A percentile compares a stretch with the other conserved stretches of the same genome.
phyloP scores from a whole-genome alignment of 2,329 filamentous ascomycete species.

The Alternaria dauci region DNA sequence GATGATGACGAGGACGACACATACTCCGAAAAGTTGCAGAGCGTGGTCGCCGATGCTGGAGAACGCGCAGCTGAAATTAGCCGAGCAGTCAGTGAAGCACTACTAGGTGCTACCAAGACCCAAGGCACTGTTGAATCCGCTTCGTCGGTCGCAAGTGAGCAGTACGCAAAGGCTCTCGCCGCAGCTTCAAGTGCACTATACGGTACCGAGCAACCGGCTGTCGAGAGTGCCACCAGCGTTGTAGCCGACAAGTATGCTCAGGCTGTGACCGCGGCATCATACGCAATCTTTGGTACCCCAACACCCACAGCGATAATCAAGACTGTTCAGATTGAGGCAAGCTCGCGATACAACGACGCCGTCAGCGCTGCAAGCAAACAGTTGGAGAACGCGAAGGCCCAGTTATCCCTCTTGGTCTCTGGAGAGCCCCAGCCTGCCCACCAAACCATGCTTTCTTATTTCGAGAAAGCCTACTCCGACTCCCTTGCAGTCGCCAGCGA shows the following conservation, averaged over 20 bases:
- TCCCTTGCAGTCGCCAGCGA: constrained; percentile 70
- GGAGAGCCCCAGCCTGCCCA: constrained; percentile 75
- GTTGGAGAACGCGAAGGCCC: constrained; percentile 71
- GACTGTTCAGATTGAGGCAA: constrained; percentile 59
- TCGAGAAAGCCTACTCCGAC: constrained; percentile 72
- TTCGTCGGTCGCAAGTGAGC: constrained; percentile 63
- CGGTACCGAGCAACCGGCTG: constrained; percentile 55
- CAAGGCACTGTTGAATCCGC: constrained; percentile 60
- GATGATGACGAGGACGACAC: constrained; percentile 57
- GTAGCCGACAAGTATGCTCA: constrained; percentile 64
- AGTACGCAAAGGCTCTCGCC: constrained; percentile 64
- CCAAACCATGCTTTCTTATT: constrained; percentile 72
- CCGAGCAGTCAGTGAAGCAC: constrained; percentile 64
- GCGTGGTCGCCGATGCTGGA: constrained; percentile 61
- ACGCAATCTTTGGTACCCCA: constrained; percentile 63
- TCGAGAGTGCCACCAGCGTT: constrained; percentile 58
- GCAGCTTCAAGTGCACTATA: constrained; percentile 67
- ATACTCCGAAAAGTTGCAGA: constrained; percentile 62
- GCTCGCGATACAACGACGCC: constrained; percentile 69
- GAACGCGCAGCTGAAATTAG: constrained; percentile 64
- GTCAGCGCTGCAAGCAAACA: constrained; percentile 71
- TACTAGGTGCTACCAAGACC: constrained; percentile 57
- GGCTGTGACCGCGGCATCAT: constrained; percentile 67
- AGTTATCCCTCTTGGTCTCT: constrained; percentile 71
- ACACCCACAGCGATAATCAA: constrained; percentile 55